Conservation (phyloP, 495 filamentous ascomycete genomes). For the Neurospora intermedia region DNA sequence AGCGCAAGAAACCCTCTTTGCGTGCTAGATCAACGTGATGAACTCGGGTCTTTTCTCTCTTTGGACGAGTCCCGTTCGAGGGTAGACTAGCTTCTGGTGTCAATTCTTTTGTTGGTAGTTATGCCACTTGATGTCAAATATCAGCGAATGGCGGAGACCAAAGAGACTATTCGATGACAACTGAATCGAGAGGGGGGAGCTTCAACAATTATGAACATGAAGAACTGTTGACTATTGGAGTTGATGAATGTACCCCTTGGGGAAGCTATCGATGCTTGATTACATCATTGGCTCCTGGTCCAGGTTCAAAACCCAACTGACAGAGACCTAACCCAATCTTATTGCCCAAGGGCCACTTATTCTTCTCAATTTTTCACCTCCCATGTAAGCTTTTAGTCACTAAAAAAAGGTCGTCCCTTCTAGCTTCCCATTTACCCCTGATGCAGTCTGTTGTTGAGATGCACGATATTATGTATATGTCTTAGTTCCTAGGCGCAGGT, state of each 20-base stretch:
- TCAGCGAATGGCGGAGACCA: background rate
- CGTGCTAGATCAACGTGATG: background rate
- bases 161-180: background rate
- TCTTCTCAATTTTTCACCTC: background rate
- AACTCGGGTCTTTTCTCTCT: background rate
- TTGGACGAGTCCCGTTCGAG: background rate
- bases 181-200: background rate
- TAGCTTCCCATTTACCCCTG: background rate
- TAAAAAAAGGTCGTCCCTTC: background rate
- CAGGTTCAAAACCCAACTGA: slow-evolving; percentile 11
- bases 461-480: background rate
- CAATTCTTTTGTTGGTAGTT: background rate
- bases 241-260: background rate
- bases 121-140: background rate
- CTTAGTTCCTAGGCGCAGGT: background rate
- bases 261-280: slow-evolving; percentile 10
- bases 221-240: background rate
- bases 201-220: background rate
- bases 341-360: background rate
- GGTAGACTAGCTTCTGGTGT: background rate
- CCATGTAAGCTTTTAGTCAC: background rate
- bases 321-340: background rate
- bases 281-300: slow-evolving; percentile 19
- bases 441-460: background rate
- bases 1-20: background rate